These are phyloP conservation scores for Auriculariales sp. DNA, from an alignment of 768 basidiomycete species.

Conservation along the genomic window DNA sequence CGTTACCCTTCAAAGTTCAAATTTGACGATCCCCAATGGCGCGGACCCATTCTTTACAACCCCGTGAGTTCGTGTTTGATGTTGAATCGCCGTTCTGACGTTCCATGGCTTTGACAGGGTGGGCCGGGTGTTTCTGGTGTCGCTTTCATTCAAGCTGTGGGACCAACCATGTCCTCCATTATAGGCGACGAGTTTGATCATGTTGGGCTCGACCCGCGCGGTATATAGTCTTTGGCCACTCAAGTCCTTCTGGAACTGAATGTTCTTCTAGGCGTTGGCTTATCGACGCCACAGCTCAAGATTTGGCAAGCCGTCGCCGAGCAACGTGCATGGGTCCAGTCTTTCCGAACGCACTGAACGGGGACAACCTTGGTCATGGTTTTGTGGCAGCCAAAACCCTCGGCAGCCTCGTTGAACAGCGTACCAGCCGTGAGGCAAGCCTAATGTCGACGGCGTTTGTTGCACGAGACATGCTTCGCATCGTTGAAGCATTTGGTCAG, in stretches of 20 bases:
- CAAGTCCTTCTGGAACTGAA: not conserved
- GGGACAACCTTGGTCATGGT: too few relatives aligned
- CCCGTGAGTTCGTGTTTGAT: not conserved
- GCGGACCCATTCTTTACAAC: conserved; percentile 11
- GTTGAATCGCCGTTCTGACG: not conserved
- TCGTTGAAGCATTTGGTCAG: conserved; percentile 18
- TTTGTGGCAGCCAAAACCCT: too few relatives aligned
- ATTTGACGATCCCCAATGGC: conserved; percentile 6
- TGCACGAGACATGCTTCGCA: conserved; percentile 23
- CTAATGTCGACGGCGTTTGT: conserved; percentile 24
- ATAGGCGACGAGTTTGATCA: conserved; percentile 12
- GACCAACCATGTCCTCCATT: conserved; percentile 2
- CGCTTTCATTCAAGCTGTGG: not conserved
- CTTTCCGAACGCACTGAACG: too few relatives aligned
- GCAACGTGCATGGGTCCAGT: too few relatives aligned
- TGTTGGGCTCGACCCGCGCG: conserved; percentile 14
- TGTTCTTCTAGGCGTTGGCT: conserved; percentile 7
- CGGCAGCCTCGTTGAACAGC: not conserved
- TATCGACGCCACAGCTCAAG: conserved; percentile 8
- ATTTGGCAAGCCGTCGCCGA: conserved; percentile 8
- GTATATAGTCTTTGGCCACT: conserved; percentile 4
- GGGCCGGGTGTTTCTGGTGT: conserved; percentile 12
- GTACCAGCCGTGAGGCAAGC: not conserved
- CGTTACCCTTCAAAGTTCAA: conserved; percentile 7
- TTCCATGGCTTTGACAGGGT: not conserved